Evolutionary conservation across 2,329 filamentous ascomycete genomes (phyloP), one percentile per base, ranked within the genome.

Genomic region (Ustulina deusta): DNA sequence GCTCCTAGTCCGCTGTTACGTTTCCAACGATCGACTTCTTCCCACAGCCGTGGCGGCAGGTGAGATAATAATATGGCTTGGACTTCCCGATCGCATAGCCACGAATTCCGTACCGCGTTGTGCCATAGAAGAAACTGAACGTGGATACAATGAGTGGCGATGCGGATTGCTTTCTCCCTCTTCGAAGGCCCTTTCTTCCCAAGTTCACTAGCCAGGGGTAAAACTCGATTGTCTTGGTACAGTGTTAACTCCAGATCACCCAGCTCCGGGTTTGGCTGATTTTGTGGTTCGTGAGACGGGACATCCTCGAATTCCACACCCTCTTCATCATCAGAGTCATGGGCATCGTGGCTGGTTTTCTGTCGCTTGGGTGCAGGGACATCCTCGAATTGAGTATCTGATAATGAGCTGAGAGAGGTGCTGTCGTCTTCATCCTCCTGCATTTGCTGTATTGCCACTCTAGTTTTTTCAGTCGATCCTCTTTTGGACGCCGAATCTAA

Each of bases 71-170:
- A 84, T 17, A 90, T 91, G 11, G 89, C 88, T 69, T 96, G 93
- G 0, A 97, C 84, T 69, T 92, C 87, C 3, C 85, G 79, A 74
- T 98, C 92, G 72, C 93, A 93, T 22, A 94, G 81, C 91, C 95
- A 98, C 0, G 88, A 84, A 77, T 98, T 97, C 48, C 93, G 89
- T 15, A 96, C 80, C 0, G 93, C 88, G 76, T 98, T 98, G 78
- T 98, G 94, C 85, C 91, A 97, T 67, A 99, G 86, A 17, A 99
- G 83, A 60, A 90, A 88, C 77, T 97, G 90, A 1, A 98, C 94
- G 79, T 99, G 96, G 72, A 97, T 85, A 73, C 93, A 92, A 79
- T 99, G 96, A 0, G 93, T 94, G 3, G 90, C 86, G 38, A 90
- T 87, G 29, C 96, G 87, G 63, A 95, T 91, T 68, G 89, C 87